phyloP scores from a whole-genome alignment of 2,329 filamentous ascomycete genomes.

The Fusarium zealandicum region DNA sequence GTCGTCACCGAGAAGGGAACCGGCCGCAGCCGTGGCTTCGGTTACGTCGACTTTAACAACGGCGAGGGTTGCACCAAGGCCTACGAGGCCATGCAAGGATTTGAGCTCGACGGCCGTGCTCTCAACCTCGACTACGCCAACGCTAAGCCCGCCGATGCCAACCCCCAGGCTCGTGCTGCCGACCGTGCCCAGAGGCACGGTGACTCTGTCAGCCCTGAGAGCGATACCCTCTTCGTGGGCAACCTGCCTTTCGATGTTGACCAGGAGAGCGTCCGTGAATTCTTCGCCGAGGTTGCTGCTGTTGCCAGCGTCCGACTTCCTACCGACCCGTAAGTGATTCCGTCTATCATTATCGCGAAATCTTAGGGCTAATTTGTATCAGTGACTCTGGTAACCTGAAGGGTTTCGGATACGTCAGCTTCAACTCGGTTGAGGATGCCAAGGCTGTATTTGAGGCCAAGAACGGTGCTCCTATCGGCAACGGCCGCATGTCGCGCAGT shows the following conservation, averaged over 20 bases:
- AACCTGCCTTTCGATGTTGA: slow-evolving; percentile 87
- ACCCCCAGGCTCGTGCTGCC: slow-evolving; percentile 63
- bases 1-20: slow-evolving; percentile 84
- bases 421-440: slow-evolving; percentile 82
- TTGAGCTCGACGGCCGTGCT: slow-evolving; percentile 75
- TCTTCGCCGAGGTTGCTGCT: slow-evolving; percentile 74
- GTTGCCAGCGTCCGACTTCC: slow-evolving; percentile 85
- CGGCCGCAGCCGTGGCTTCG: slow-evolving; percentile 89
- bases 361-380: slow-evolving; percentile 22
- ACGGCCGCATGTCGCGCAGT: slow-evolving; percentile 73
- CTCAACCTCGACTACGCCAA: slow-evolving; percentile 83
- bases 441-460: slow-evolving; percentile 74
- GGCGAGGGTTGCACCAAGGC: slow-evolving; percentile 74
- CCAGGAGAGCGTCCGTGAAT: slow-evolving; percentile 75
- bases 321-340: slow-evolving; percentile 72
- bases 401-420: slow-evolving; percentile 92
- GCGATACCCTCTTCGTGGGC: slow-evolving; percentile 88
- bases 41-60: slow-evolving; percentile 86
- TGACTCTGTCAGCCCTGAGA: slow-evolving; percentile 79
- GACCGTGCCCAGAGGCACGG: slow-evolving; percentile 75
- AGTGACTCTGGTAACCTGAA: slow-evolving; percentile 84
- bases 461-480: slow-evolving; percentile 69
- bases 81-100: slow-evolving; percentile 75
- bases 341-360: background rate
- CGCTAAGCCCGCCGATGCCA: slow-evolving; percentile 64